Evolutionary conservation across 2,329 filamentous ascomycete genomes (phyloP).

Genomic region (Nectriaceae sp.): DNA sequence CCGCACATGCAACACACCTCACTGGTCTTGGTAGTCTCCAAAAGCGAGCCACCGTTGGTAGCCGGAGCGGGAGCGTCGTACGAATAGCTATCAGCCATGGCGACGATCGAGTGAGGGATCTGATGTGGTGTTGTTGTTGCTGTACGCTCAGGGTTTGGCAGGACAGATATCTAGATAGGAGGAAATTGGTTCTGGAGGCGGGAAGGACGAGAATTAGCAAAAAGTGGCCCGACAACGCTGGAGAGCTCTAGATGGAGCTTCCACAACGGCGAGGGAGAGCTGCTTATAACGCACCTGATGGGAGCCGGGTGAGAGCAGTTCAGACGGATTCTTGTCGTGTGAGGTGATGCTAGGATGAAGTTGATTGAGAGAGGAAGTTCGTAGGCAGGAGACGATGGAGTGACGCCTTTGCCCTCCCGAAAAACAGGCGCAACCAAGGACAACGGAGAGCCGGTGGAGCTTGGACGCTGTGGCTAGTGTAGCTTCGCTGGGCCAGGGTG

Average conservation of each 20-base stretch:
- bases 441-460: not conserved
- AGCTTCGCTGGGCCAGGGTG: not conserved
- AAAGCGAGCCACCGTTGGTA: conserved; percentile 49
- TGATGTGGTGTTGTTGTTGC: conserved; percentile 7
- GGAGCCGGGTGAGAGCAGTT: not conserved
- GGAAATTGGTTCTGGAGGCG: conserved; percentile 6
- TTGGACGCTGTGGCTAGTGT: not conserved
- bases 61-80: conserved; percentile 35
- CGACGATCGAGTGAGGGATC: conserved; percentile 15
- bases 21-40: conserved; percentile 54
- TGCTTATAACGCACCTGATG: not conserved
- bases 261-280: not conserved
- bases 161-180: conserved; percentile 6
- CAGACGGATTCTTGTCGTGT: not conserved
- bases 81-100: conserved; percentile 9
- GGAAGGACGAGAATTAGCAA: conserved; percentile 8
- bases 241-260: not conserved
- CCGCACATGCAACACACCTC: conserved; percentile 43
- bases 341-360: not conserved
- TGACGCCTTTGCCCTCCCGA: not conserved
- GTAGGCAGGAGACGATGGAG: conserved; percentile 1
- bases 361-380: not conserved
- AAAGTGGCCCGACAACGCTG: conserved; percentile 1
- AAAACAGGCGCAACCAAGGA: conserved; percentile 1
- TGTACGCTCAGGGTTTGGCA: not conserved